A percentile compares a stretch with the other conserved stretches of the same genome.
phyloP scores from a whole-genome alignment of 177 flowering plant species.

The Tripterygium wilfordii region DNA sequence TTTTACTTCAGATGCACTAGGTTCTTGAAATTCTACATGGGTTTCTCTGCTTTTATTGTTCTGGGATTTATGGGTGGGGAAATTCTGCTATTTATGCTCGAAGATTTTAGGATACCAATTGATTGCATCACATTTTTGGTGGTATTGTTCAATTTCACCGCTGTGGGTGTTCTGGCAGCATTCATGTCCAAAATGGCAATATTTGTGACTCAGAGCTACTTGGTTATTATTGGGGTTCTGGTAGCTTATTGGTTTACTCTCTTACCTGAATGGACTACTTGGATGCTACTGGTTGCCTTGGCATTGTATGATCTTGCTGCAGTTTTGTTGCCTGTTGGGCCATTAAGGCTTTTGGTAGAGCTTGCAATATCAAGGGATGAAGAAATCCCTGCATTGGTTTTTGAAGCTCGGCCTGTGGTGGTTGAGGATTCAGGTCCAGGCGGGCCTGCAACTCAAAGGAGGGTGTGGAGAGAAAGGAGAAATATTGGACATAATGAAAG shows the following conservation, averaged over 20 bases:
- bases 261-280: conserved; percentile 98
- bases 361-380: conserved; percentile 92
- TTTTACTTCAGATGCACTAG: conserved; percentile 76
- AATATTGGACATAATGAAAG: conserved; percentile 17
- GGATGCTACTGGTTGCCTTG: conserved; percentile 87
- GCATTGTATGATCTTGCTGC: conserved; percentile 96
- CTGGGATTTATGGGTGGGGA: conserved; percentile 91
- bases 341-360: conserved; percentile 89
- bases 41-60: conserved; percentile 74
- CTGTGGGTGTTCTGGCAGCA: conserved; percentile 78
- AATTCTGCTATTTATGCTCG: conserved; percentile 47
- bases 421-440: conserved; percentile 20
- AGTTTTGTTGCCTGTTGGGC: conserved; percentile 92
- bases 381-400: conserved; percentile 93
- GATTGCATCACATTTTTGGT: conserved; percentile 63
- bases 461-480: conserved; percentile 66
- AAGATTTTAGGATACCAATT: conserved; percentile 43
- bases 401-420: conserved; percentile 83
- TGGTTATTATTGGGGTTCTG: conserved; percentile 84
- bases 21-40: conserved; percentile 83
- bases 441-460: conserved; percentile 36
- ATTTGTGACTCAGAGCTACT: conserved; percentile 68
- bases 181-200: conserved; percentile 75
- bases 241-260: conserved; percentile 93
- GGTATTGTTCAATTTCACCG: conserved; percentile 68